phyloP scores from a whole-genome alignment of 768 basidiomycete species.

The Russula sp. region DNA sequence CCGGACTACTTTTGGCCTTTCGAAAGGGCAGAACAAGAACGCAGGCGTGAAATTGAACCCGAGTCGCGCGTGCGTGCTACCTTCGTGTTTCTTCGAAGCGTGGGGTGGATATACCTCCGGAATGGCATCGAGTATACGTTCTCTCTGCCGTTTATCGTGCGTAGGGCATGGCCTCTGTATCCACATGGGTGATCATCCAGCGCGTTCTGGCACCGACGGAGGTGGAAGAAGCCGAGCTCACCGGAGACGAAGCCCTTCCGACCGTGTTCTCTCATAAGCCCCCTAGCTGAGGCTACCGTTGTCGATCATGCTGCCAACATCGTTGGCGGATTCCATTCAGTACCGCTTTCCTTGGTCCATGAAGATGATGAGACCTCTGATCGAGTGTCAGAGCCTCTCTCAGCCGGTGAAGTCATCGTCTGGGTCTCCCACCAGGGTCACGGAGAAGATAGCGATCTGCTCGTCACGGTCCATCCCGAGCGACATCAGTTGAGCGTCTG shows the following conservation, averaged over 20 bases:
- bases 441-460: slow-evolving; percentile 45
- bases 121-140: slow-evolving; percentile 76
- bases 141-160: slow-evolving; percentile 75
- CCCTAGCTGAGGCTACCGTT: slow-evolving; percentile 69
- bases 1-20: slow-evolving; percentile 46
- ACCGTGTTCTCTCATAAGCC: slow-evolving; percentile 80
- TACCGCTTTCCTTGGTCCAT: slow-evolving; percentile 29
- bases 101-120: slow-evolving; percentile 65
- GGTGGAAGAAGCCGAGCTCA: slow-evolving; percentile 59
- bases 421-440: slow-evolving; percentile 52
- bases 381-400: slow-evolving; percentile 51
- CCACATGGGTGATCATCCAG: slow-evolving; percentile 78
- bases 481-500: slow-evolving; percentile 59
- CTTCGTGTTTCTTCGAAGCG: slow-evolving; percentile 74
- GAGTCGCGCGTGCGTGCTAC: slow-evolving; percentile 54
- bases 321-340: slow-evolving; percentile 43
- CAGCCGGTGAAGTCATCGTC: slow-evolving; percentile 62
- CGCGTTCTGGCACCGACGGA: slow-evolving; percentile 67
- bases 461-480: slow-evolving; percentile 59
- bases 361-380: slow-evolving; percentile 44
- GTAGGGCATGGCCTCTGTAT: slow-evolving; percentile 71
- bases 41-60: slow-evolving; percentile 41
- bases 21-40: slow-evolving; percentile 33
- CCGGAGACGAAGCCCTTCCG: slow-evolving; percentile 67
- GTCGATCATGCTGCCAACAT: slow-evolving; percentile 68